Evolutionary conservation across 2,329 filamentous ascomycete species (phyloP), one percentile per base, ranked within the genome.

Genomic region (Rhexocercosporidium sp.): DNA sequence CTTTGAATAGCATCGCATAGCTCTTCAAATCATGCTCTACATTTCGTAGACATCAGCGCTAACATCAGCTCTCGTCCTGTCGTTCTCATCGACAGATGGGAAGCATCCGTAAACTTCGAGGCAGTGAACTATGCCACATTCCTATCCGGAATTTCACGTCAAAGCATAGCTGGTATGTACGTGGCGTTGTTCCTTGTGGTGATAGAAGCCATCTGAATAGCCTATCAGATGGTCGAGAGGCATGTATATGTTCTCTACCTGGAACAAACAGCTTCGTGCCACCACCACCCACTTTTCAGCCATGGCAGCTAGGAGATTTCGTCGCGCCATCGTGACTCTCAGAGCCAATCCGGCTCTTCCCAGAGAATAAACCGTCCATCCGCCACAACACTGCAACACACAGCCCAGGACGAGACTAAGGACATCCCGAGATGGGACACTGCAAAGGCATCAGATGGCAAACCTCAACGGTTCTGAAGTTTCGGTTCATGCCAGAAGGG

Each of bases 291-390:
- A 16, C 56, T 41, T 47, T 51, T 66, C 59, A 59, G 64, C 64
- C 64, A 62, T 62, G 22, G 20, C 29, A 60, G 37, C 41, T 20
- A 60, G 31, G 37, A 27, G n/a, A 29, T 8, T 1, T 25, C 57
- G 39, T 27, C 59, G 51, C 51, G 41, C 59, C 31, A 57, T 49
- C 44, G n/a, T 34, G 37, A 16, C 39, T 25, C 8, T 59, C 37
- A 51, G 18, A 39, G 56, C 64, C 59, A 66, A 62, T 66, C 39
- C 11, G 29, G 39, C 14, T 37, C 31, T 51, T 16, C 25, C 39
- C 65, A 60, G 67, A 68, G 62, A 68, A 71, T 69, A 59, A 51
- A 62, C 57, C 56, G 57, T 31, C 64, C 31, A 49, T 49, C 60
- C 66, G 53, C 63, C 59, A 62, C 66, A 34, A 31, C 59, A 20